These are phyloP conservation scores for Balakata baccata DNA, from an alignment of 345 rosid genomes.

Conservation along the genomic window DNA sequence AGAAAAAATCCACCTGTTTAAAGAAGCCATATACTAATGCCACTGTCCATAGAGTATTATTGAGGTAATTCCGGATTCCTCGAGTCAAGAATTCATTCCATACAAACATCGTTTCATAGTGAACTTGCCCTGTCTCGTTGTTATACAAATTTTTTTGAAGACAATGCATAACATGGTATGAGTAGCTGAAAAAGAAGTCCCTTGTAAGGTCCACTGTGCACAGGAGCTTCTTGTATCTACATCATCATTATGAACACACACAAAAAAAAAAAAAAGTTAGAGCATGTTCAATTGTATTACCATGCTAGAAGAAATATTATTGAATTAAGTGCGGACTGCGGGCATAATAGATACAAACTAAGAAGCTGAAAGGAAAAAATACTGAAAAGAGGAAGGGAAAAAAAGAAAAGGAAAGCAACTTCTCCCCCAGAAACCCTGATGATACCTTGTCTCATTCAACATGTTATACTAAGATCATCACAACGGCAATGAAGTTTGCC, in stretches of 20 bases:
- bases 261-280: conserved; percentile 30
- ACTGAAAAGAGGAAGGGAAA: not conserved
- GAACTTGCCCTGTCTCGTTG: conserved; percentile 41
- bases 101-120: conserved; percentile 79
- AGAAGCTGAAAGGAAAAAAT: not conserved
- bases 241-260: conserved; percentile 30
- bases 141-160: conserved; percentile 71
- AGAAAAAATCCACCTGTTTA: conserved; percentile 59
- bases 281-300: conserved; percentile 20
- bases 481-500: conserved; percentile 56
- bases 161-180: conserved; percentile 75
- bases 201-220: conserved; percentile 84
- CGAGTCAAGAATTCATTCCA: conserved; percentile 94
- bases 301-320: conserved; percentile 15
- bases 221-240: conserved; percentile 97
- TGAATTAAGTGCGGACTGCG: conserved; percentile 19
- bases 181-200: conserved; percentile 98
- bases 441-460: conserved; percentile 65
- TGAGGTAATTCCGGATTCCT: conserved; percentile 54
- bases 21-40: conserved; percentile 93
- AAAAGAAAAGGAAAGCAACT: conserved; percentile 26
- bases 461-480: conserved; percentile 51
- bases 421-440: conserved; percentile 50
- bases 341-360: conserved; percentile 21
- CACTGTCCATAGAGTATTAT: conserved; percentile 81